phyloP scores from a whole-genome alignment of 192 early-diverging fungal species.

The Coemansia javaensis region DNA sequence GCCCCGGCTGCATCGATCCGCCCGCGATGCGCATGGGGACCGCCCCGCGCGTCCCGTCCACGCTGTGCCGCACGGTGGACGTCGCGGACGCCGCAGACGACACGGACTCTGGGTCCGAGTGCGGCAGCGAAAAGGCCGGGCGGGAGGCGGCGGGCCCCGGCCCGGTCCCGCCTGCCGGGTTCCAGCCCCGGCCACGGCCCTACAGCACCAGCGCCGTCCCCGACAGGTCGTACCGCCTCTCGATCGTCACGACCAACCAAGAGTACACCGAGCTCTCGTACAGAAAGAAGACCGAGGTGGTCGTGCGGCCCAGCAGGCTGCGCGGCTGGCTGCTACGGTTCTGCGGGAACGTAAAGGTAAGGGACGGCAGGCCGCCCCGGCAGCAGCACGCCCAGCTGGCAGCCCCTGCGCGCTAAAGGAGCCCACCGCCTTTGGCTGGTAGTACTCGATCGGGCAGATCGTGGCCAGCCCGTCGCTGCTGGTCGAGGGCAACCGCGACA shows the following conservation, averaged over 20 bases:
- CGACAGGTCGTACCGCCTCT: slow-evolving; percentile 31
- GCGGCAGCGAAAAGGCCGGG: background rate
- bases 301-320: slow-evolving; percentile 32
- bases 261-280: slow-evolving; percentile 42
- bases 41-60: slow-evolving; percentile 37
- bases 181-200: slow-evolving; percentile 1
- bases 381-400: too few relatives aligned
- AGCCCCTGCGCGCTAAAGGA: too few relatives aligned
- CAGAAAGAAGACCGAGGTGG: slow-evolving; percentile 26
- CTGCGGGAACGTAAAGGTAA: slow-evolving; percentile 43
- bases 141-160: too few relatives aligned
- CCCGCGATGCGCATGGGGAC: background rate
- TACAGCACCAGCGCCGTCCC: slow-evolving; percentile 14
- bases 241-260: slow-evolving; percentile 30
- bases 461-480: slow-evolving; percentile 43
- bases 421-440: background rate
- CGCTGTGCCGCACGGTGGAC: slow-evolving; percentile 27
- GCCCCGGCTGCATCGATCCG: background rate
- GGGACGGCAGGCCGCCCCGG: too few relatives aligned
- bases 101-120: background rate
- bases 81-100: background rate
- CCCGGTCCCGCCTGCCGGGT: too few relatives aligned
- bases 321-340: slow-evolving; percentile 39
- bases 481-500: slow-evolving; percentile 40
- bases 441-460: slow-evolving; percentile 48